A percentile compares a stretch with the other conserved stretches of the same genome.
These are phyloP conservation scores for Coprinopsis marcescibilis DNA, from an alignment of 768 basidiomycete species.

Conservation along the genomic window DNA sequence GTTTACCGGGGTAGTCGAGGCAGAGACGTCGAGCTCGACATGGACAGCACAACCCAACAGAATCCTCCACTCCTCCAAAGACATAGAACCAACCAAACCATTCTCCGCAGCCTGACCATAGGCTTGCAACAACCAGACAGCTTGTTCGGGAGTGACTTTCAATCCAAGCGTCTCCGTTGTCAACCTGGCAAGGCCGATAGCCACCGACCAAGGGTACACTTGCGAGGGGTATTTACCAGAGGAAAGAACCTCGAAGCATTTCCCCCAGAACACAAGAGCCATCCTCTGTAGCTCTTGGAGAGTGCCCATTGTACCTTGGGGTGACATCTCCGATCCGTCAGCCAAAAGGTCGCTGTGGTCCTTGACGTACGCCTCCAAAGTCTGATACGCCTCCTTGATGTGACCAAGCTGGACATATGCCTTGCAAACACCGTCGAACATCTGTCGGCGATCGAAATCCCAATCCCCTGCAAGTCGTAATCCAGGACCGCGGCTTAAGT, in stretches of 20 bases:
- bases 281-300: not conserved
- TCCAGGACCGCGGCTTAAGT: too few relatives aligned
- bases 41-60: conserved; percentile 38
- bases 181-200: conserved; percentile 30
- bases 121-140: conserved; percentile 36
- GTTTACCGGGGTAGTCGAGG: not conserved
- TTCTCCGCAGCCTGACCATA: conserved; percentile 34
- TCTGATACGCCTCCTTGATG: conserved; percentile 18
- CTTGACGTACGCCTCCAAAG: conserved; percentile 15
- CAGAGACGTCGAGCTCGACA: conserved; percentile 24
- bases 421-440: conserved; percentile 22
- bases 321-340: not conserved
- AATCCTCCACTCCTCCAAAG: conserved; percentile 38
- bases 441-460: conserved; percentile 9
- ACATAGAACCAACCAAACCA: conserved; percentile 25
- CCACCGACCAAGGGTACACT: conserved; percentile 11
- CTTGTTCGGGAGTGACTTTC: conserved; percentile 27
- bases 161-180: conserved; percentile 25
- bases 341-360: conserved; percentile 6
- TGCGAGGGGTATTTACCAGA: not conserved
- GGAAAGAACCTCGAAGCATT: not conserved
- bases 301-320: not conserved
- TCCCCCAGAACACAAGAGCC: not conserved
- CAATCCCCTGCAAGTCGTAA: too few relatives aligned
- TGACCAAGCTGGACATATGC: conserved; percentile 25